Base-by-base conservation (phyloP, 2,329 filamentous ascomycete genomes). In the Calonectria naviculata region DNA sequence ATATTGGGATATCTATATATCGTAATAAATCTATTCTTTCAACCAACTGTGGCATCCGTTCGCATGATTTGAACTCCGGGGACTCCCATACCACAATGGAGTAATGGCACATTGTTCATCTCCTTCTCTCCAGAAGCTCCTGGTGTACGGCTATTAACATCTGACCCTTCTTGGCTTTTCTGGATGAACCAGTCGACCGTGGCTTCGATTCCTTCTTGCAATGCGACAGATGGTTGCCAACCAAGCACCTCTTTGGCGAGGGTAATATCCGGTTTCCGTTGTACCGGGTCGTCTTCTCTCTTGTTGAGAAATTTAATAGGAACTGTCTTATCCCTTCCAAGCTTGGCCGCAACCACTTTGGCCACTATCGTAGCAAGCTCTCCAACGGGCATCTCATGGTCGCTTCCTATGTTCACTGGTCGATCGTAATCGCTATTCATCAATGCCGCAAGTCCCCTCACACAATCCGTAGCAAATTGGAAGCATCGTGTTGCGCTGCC, bases 161-260 rank as follows among this genome's bases (percentile, higher is more conserved):
- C 52, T 7, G 21, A 36, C 3, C 2, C 13, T 6, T 13, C 8
- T 13, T 9, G 52, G 15, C 13, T 56, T 36, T n/a, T 68, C 1
- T 73, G 47, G 3, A 76, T 73, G 15, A 76, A 76, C 74, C 74
- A 76, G 3, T 76, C 74, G 7, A 76, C 64, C 1, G 74, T 76
- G 0, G 29, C 26, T 29, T 73, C 58, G 1, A 76, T 67, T 0
- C 74, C 74, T 0, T 76, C 74, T 15, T 76, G 65, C 1, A 76
- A 15, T 1, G 66, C 26, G 0, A 76, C 61, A 10, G 29, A 64
- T 0, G 74, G 74, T 15, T 58, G 69, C 72, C 73, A 76, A 0
- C 71, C 72, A 12, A 76, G 36, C 2, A 72, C 66, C 6, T 17
- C 52, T 12, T 66, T 54, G 0, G 74, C 74, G 12, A 76, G 66